Evolutionary conservation across 495 filamentous ascomycete species (phyloP).

Genomic region (Penicillium nucicola): DNA sequence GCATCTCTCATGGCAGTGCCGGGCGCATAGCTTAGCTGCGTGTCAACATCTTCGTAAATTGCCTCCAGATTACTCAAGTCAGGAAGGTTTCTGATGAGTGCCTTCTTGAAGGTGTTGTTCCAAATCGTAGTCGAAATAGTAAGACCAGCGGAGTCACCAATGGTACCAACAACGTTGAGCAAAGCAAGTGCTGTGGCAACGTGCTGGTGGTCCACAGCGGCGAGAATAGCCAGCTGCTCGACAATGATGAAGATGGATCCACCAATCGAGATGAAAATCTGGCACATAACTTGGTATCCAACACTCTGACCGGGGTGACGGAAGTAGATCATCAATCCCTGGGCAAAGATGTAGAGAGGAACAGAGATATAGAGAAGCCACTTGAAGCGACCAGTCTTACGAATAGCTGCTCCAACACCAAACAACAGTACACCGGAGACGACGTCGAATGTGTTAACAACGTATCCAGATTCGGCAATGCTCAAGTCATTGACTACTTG

Average conservation of each 20-base stretch:
- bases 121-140: conserved; percentile 61
- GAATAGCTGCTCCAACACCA: conserved; percentile 47
- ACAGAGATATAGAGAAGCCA: conserved; percentile 52
- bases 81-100: conserved; percentile 55
- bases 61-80: conserved; percentile 29
- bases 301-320: conserved; percentile 51
- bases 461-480: conserved; percentile 50
- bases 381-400: conserved; percentile 51
- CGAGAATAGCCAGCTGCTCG: conserved; percentile 63
- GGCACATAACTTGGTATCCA: conserved; percentile 68
- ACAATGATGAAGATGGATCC: conserved; percentile 57
- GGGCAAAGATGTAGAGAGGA: conserved; percentile 52
- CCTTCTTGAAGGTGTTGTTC: conserved; percentile 53
- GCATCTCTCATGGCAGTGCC: conserved; percentile 47
- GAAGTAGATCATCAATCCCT: conserved; percentile 61
- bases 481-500: conserved; percentile 61
- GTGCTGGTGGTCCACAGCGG: conserved; percentile 58
- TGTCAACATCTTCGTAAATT: conserved; percentile 49
- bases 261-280: conserved; percentile 67
- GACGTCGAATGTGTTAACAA: conserved; percentile 47
- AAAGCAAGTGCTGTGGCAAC: conserved; percentile 62
- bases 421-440: conserved; percentile 41
- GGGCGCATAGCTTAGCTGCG: conserved; percentile 46
- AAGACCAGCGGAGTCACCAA: conserved; percentile 62
- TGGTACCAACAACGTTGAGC: conserved; percentile 52